phyloP scores from a whole-genome alignment of 106 monocot species.

The Agapanthus africanus region DNA sequence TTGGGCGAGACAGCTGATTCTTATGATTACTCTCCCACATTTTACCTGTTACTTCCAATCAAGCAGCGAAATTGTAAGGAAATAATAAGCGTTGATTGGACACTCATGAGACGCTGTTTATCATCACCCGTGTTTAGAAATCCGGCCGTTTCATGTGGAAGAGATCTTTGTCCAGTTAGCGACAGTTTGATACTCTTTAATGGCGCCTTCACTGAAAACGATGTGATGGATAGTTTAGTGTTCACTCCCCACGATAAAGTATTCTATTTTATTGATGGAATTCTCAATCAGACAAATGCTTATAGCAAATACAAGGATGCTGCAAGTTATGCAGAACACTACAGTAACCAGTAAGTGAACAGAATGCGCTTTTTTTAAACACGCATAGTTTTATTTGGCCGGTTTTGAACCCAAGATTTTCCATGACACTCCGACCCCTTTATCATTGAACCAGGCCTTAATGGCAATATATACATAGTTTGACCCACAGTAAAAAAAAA shows the following conservation, averaged over 20 bases:
- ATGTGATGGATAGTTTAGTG: conserved; percentile 66
- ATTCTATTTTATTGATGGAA: conserved; percentile 74
- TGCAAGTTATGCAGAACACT: conserved; percentile 50
- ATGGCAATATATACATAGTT: too few relatives aligned
- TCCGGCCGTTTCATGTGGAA: conserved; percentile 11
- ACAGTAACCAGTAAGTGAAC: conserved; percentile 38
- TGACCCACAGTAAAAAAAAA: too few relatives aligned
- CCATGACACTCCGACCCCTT: too few relatives aligned
- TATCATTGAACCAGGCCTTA: too few relatives aligned
- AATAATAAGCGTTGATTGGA: conserved; percentile 69
- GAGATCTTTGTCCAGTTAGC: neutral
- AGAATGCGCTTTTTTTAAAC: too few relatives aligned
- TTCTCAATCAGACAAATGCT: conserved; percentile 61
- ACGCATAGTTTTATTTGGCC: too few relatives aligned
- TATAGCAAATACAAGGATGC: conserved; percentile 23
- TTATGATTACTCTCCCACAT: conserved; percentile 24
- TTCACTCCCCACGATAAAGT: conserved; percentile 52
- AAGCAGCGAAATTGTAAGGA: conserved; percentile 17
- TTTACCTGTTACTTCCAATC: conserved; percentile 83
- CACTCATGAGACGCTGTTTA: conserved; percentile 57
- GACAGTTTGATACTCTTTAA: conserved; percentile 54
- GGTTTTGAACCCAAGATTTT: too few relatives aligned
- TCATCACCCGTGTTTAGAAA: conserved; percentile 63
- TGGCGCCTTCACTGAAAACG: conserved; percentile 37
- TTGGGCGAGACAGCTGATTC: conserved; percentile 28